Evolutionary conservation across 1,284 basidiomycete species (phyloP).

Genomic region (Ganoderma lucidum): DNA sequence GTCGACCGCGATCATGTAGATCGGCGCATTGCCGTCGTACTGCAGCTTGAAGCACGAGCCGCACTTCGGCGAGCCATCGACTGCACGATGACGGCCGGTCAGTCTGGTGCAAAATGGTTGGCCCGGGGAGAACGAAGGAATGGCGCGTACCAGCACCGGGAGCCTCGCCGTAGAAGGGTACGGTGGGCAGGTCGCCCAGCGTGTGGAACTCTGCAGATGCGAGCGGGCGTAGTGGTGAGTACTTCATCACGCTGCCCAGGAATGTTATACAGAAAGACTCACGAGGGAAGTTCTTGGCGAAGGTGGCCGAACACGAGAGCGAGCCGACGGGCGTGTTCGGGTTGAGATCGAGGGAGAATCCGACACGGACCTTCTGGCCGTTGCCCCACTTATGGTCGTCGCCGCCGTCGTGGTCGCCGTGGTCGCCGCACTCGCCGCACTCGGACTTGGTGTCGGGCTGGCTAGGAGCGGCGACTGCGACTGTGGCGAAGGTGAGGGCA

Average conservation of each 20-base stretch:
- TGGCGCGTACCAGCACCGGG: slow-evolving; percentile 1
- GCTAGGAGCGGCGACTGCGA: not conserved
- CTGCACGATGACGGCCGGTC: not conserved
- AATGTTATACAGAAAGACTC: not conserved
- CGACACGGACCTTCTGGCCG: slow-evolving; percentile 4
- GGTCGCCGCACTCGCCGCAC: not conserved
- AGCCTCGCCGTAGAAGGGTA: slow-evolving; percentile 6
- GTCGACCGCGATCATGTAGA: slow-evolving; percentile 8
- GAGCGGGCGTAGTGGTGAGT: not conserved
- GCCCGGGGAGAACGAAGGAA: no score
- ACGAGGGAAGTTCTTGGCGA: slow-evolving; percentile 5
- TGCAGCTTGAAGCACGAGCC: slow-evolving; percentile 3
- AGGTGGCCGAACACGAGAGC: slow-evolving; percentile 1
- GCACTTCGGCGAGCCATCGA: slow-evolving; percentile 7
- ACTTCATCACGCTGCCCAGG: not conserved
- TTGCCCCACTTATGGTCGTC: not conserved
- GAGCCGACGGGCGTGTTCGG: not conserved
- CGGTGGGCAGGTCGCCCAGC: slow-evolving; percentile 1
- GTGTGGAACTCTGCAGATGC: slow-evolving; percentile 1
- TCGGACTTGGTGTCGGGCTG: not conserved
- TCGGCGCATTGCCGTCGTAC: not conserved
- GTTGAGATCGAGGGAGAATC: slow-evolving; percentile 5
- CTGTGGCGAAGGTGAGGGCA: not conserved
- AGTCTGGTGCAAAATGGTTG: not conserved
- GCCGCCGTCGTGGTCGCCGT: not conserved